These are phyloP conservation scores for Leccinum longicurvipes DNA, from an alignment of 768 basidiomycete genomes.

Conservation along the genomic window DNA sequence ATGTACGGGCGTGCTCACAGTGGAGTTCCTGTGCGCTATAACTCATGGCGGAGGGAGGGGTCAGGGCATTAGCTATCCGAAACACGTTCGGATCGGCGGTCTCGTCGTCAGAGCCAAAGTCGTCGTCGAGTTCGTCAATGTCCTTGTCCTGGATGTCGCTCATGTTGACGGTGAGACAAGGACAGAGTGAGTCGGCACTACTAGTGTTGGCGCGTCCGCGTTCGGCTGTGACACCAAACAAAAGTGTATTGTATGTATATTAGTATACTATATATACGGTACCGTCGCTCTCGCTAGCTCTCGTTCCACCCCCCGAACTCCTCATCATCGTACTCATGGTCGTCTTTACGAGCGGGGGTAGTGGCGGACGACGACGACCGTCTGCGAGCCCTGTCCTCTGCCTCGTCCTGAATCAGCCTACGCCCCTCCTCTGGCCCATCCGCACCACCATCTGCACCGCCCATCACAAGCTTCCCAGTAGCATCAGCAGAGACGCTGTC, in stretches of 20 bases:
- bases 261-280: neutral
- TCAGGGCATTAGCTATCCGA: slow-evolving; percentile 40
- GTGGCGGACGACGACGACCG: slow-evolving; percentile 37
- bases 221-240: neutral
- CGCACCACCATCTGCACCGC: slow-evolving; percentile 7
- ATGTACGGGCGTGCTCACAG: slow-evolving; percentile 31
- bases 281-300: too few species aligned
- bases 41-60: slow-evolving; percentile 38
- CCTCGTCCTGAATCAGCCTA: slow-evolving; percentile 38
- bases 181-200: neutral
- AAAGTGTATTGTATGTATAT: neutral
- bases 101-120: slow-evolving; percentile 40
- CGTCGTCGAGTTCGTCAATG: slow-evolving; percentile 46
- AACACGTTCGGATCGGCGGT: slow-evolving; percentile 40
- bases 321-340: slow-evolving; percentile 22
- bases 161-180: slow-evolving; percentile 12
- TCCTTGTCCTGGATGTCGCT: slow-evolving; percentile 34
- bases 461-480: slow-evolving; percentile 28
- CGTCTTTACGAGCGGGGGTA: slow-evolving; percentile 27
- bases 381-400: slow-evolving; percentile 33
- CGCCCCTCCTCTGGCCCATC: slow-evolving; percentile 35
- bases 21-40: slow-evolving; percentile 47
- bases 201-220: neutral
- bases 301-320: slow-evolving; percentile 36
- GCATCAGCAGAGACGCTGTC: slow-evolving; percentile 42